Conservation (phyloP, 2,329 filamentous ascomycete species). For the Cytospora mali region DNA sequence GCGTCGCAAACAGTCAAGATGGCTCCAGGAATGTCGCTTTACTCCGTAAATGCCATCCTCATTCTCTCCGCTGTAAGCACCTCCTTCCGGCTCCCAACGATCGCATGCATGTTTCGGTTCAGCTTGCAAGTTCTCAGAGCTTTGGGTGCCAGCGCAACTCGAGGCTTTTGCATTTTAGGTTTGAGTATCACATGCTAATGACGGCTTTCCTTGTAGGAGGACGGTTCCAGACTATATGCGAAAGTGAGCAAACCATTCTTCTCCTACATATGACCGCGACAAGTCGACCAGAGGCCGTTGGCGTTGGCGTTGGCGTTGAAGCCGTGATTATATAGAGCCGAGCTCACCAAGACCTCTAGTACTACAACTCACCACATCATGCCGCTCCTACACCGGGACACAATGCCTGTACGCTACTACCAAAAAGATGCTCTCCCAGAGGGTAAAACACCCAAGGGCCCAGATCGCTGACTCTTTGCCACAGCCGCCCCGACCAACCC, state of each 20-base stretch:
- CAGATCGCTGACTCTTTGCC: conserved; percentile 14
- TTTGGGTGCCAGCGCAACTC: background rate
- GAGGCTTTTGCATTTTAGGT: background rate
- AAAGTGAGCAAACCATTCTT: conserved; percentile 39
- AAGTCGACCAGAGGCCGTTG: background rate
- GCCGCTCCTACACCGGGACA: conserved; percentile 36
- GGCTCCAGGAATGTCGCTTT: conserved; percentile 75
- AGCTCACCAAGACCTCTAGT: conserved; percentile 41
- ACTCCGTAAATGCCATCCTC: conserved; percentile 72
- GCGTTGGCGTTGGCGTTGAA: background rate
- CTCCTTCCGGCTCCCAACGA: background rate
- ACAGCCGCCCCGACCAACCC: conserved; percentile 60
- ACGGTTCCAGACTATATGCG: conserved; percentile 28
- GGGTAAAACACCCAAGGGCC: background rate
- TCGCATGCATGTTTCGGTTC: background rate
- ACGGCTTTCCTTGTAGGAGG: conserved; percentile 18
- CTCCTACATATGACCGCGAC: conserved; percentile 60
- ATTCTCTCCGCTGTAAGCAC: conserved; percentile 35
- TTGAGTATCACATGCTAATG: conserved; percentile 1
- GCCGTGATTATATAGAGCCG: background rate
- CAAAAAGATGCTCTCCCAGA: conserved; percentile 26
- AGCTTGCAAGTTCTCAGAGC: background rate
- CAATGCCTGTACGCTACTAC: conserved; percentile 32
- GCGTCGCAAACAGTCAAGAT: conserved; percentile 47
- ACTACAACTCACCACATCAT: conserved; percentile 70